Evolutionary conservation across 106 monocot genomes (phyloP).

Genomic region (Alisma plantagoaquatica): DNA sequence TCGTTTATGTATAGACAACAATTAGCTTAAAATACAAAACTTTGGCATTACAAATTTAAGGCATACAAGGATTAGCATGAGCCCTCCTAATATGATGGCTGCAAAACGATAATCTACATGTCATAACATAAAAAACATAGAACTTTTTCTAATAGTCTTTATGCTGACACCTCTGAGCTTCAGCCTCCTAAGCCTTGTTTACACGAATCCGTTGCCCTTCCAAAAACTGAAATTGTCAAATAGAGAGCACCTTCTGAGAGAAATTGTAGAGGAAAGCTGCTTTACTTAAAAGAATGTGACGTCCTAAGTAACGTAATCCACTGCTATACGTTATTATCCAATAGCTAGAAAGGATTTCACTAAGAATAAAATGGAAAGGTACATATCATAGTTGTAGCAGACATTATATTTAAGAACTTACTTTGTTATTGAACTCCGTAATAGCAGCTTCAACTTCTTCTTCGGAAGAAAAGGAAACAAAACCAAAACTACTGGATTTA

Average conservation of each 20-base stretch:
- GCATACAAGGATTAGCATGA: too few relatives aligned
- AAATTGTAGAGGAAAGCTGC: not conserved
- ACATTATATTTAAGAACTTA: conserved; percentile 21
- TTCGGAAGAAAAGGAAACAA: conserved; percentile 85
- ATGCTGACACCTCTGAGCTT: too few relatives aligned
- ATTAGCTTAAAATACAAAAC: too few relatives aligned
- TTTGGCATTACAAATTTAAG: too few relatives aligned
- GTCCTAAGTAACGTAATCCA: too few relatives aligned
- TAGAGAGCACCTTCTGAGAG: not conserved
- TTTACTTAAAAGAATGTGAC: too few relatives aligned
- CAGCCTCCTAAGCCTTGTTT: conserved; percentile 68
- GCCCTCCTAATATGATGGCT: too few relatives aligned
- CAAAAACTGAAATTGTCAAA: conserved; percentile 49
- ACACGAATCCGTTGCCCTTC: conserved; percentile 88
- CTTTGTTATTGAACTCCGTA: conserved; percentile 60
- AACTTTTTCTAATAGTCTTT: too few relatives aligned
- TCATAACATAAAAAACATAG: too few relatives aligned
- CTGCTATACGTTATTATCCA: not conserved
- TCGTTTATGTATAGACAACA: too few relatives aligned
- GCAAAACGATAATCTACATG: too few relatives aligned
- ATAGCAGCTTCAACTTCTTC: conserved; percentile 76
- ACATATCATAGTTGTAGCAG: not conserved
- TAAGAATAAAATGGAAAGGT: not conserved
- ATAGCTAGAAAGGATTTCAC: not conserved
- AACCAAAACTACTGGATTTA: conserved; percentile 91